These are phyloP conservation scores for Plasmodiophora brassicae DNA, from an alignment of 208 protist genomes.

Conservation along the genomic window DNA sequence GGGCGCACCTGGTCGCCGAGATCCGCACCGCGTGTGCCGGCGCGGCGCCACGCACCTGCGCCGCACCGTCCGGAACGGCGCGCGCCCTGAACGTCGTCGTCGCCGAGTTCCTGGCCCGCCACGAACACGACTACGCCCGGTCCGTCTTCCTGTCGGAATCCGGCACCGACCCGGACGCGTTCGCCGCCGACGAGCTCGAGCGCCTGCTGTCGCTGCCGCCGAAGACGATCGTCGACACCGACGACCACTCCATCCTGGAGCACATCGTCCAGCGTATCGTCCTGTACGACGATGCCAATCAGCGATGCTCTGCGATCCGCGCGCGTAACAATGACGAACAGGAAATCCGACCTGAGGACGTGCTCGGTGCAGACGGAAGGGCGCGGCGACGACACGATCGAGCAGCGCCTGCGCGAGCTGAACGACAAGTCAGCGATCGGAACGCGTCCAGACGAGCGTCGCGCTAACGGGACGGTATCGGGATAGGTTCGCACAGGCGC, in stretches of 20 bases:
- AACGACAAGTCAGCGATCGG: background rate
- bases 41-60: too few species aligned
- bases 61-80: background rate
- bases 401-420: background rate
- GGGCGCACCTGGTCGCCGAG: background rate
- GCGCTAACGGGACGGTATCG: too few species aligned
- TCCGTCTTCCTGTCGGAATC: conserved; percentile 17
- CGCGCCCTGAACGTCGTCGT: background rate
- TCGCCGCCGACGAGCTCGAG: background rate
- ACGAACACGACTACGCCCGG: background rate
- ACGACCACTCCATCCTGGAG: too few species aligned
- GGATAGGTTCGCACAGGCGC: background rate
- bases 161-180: background rate
- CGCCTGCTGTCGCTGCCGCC: background rate
- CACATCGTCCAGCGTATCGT: too few species aligned
- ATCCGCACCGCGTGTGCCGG: background rate
- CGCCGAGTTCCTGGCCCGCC: background rate
- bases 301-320: too few species aligned
- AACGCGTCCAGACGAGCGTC: too few species aligned
- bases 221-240: too few species aligned
- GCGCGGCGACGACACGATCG: background rate
- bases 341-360: too few species aligned
- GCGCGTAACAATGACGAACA: too few species aligned
- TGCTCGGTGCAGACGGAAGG: conserved; percentile 15
- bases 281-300: too few species aligned